Evolutionary conservation across 2,329 filamentous ascomycete genomes (phyloP).

Genomic region (Cylindrodendrum hubeiense): DNA sequence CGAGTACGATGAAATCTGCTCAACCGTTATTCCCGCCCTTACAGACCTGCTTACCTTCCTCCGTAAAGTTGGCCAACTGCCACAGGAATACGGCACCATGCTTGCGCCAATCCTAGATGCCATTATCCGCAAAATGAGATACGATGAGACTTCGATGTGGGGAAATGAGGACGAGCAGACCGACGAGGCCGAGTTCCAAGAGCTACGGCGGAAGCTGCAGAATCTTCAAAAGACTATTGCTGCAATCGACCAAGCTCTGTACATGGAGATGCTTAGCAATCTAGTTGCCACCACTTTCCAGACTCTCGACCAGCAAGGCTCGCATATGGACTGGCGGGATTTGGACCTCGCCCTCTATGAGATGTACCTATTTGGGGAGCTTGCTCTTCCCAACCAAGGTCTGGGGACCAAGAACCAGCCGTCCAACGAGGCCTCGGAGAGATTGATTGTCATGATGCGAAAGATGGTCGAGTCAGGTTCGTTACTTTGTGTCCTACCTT

Average conservation of each 20-base stretch:
- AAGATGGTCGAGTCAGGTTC: constrained; percentile 94
- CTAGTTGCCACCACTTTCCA: constrained; percentile 91
- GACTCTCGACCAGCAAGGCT: constrained; percentile 79
- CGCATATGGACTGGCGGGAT: constrained; percentile 91
- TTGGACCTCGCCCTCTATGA: constrained; percentile 94
- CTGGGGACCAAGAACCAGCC: constrained; percentile 89
- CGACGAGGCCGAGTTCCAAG: constrained; percentile 97
- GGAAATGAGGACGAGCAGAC: constrained; percentile 94
- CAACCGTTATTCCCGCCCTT: constrained; percentile 91
- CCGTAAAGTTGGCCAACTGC: constrained; percentile 82
- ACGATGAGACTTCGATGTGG: constrained; percentile 95
- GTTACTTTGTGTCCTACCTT: constrained; percentile 43
- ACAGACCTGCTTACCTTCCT: constrained; percentile 94
- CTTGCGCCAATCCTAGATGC: constrained; percentile 90
- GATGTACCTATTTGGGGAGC: constrained; percentile 95
- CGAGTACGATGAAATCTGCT: constrained; percentile 98
- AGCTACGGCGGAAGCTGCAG: constrained; percentile 89
- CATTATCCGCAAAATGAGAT: constrained; percentile 96
- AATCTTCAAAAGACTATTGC: constrained; percentile 94
- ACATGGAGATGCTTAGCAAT: constrained; percentile 88
- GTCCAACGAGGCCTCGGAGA: constrained; percentile 81
- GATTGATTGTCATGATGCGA: constrained; percentile 91
- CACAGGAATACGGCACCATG: constrained; percentile 82
- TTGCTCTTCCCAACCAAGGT: constrained; percentile 89
- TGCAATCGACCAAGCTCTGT: constrained; percentile 87